Percentiles rank a stretch among this genome's conserved stretches.
Conservation (phyloP, 345 rosid genomes). For the rapeseed (Brassica napus) region Da-Ae NC_063445.1:19536501-19537000, state of each 20-base stretch:
- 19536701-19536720: not conserved
- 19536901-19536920: slow-evolving; percentile 30
- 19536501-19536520: not conserved
- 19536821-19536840: slow-evolving; percentile 13
- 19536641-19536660: not conserved
- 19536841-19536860: not conserved
- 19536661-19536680: too few species aligned
- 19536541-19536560: not conserved
- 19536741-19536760: slow-evolving; percentile 20
- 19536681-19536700: not conserved
- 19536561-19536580: not conserved
- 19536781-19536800: slow-evolving; percentile 7
- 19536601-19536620: too few species aligned
- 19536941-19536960: slow-evolving; percentile 38
- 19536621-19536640: not conserved
- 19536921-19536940: slow-evolving; percentile 30
- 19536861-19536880: slow-evolving; percentile 11
- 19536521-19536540: not conserved
- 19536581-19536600: not conserved
- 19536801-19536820: slow-evolving; percentile 5
- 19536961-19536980: slow-evolving; percentile 34
- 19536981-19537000: slow-evolving; percentile 14
- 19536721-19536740: not conserved
- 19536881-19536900: slow-evolving; percentile 19
- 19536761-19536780: slow-evolving; percentile 34